Evolutionary conservation across 225 moss, liverwort and hornwort species (phyloP).

Genomic region (Straminergon stramineum): DNA sequence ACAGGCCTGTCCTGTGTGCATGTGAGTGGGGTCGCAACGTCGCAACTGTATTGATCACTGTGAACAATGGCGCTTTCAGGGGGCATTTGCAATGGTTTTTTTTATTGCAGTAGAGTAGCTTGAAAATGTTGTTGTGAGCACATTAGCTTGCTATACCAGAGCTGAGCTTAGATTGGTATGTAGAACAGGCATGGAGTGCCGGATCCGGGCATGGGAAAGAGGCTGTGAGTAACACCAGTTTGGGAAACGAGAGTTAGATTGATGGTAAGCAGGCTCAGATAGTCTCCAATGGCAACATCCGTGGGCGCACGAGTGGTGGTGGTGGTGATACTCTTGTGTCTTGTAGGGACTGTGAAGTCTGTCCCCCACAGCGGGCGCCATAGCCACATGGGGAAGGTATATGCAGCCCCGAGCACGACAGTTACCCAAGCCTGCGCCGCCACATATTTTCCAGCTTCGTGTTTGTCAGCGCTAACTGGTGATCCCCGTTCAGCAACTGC

Average conservation of each 20-base stretch:
- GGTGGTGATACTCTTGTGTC: neutral
- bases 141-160: neutral
- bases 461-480: neutral
- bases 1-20: neutral
- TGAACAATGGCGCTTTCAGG: neutral
- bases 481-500: slow-evolving; percentile 35
- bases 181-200: neutral
- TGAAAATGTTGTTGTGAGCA: neutral
- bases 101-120: neutral
- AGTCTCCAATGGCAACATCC: neutral
- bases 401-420: neutral
- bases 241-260: neutral
- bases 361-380: neutral
- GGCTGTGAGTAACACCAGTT: neutral
- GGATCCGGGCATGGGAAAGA: neutral
- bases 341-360: neutral
- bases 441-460: slow-evolving; percentile 21
- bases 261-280: neutral
- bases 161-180: neutral
- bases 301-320: neutral
- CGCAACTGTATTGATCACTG: neutral
- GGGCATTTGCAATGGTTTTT: neutral
- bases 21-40: neutral
- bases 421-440: slow-evolving; percentile 38
- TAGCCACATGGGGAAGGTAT: neutral